Percentiles rank a stretch among this genome's conserved stretches.
These are phyloP conservation scores for Monosporascus sp. DNA, from an alignment of 2,329 filamentous ascomycete species.

Conservation along the genomic window DNA sequence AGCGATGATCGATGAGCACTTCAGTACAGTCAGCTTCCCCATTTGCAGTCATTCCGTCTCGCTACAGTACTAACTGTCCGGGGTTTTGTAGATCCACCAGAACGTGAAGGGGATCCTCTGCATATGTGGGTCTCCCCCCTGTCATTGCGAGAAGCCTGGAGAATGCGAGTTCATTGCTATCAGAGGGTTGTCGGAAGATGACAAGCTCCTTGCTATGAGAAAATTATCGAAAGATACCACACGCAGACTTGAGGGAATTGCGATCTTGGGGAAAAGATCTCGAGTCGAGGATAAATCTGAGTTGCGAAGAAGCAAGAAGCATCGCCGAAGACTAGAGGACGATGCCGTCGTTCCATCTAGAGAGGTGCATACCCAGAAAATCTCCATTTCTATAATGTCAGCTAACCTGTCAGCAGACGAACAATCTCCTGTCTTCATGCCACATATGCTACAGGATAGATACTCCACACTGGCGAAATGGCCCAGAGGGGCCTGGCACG, in stretches of 20 bases:
- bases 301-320: no score
- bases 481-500: neutral
- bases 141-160: neutral
- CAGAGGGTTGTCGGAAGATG: neutral
- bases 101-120: neutral
- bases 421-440: neutral
- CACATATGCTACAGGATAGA: neutral
- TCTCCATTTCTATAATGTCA: neutral
- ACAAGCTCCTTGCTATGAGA: neutral
- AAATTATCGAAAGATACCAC: neutral
- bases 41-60: no score
- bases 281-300: no score
- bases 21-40: no score
- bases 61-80: neutral
- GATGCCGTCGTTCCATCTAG: no score
- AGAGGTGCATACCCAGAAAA: neutral
- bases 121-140: neutral
- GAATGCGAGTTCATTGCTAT: neutral
- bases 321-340: no score
- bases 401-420: neutral
- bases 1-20: no score
- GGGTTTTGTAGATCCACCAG: neutral
- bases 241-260: neutral
- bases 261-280: neutral
- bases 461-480: neutral